Evolutionary conservation across 768 basidiomycete species (phyloP).

Genomic region (Amanita fuliginea): DNA sequence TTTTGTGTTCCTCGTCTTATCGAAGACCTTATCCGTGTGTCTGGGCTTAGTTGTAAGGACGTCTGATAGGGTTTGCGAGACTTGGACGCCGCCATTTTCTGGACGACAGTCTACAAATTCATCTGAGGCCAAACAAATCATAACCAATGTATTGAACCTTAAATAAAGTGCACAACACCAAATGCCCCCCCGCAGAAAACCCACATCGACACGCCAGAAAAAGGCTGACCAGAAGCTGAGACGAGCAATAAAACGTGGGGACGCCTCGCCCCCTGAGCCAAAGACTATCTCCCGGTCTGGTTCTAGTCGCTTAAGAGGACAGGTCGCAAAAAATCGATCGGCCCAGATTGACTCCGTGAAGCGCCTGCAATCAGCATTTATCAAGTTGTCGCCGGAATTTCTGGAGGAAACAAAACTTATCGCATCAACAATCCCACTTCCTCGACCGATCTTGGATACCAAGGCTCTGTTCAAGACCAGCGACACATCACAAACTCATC

Average conservation of each 20-base stretch:
- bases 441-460: constrained; percentile 41
- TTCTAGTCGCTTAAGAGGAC: constrained; percentile 11
- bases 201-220: constrained; percentile 56
- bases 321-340: not conserved
- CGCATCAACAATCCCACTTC: constrained; percentile 40
- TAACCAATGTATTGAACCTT: constrained; percentile 10
- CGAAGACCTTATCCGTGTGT: constrained; percentile 7
- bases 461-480: constrained; percentile 24
- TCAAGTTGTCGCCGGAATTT: constrained; percentile 46
- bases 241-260: constrained; percentile 79
- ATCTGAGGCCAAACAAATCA: constrained; percentile 19
- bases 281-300: constrained; percentile 18
- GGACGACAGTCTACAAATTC: constrained; percentile 7
- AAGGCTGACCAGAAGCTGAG: constrained; percentile 68
- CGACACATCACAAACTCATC: constrained; percentile 10
- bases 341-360: constrained; percentile 29
- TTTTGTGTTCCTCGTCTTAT: constrained; percentile 15
- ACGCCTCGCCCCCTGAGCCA: constrained; percentile 31
- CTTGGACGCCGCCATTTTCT: constrained; percentile 32
- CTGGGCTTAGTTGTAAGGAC: constrained; percentile 19
- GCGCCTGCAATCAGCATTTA: constrained; percentile 60
- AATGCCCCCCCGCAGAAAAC: constrained; percentile 30
- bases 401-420: constrained; percentile 48
- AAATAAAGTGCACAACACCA: not conserved
- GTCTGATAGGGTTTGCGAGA: constrained; percentile 25